These are phyloP conservation scores for Fusarium sp. DNA, from an alignment of 2,329 filamentous ascomycete genomes.

Conservation along the genomic window DNA sequence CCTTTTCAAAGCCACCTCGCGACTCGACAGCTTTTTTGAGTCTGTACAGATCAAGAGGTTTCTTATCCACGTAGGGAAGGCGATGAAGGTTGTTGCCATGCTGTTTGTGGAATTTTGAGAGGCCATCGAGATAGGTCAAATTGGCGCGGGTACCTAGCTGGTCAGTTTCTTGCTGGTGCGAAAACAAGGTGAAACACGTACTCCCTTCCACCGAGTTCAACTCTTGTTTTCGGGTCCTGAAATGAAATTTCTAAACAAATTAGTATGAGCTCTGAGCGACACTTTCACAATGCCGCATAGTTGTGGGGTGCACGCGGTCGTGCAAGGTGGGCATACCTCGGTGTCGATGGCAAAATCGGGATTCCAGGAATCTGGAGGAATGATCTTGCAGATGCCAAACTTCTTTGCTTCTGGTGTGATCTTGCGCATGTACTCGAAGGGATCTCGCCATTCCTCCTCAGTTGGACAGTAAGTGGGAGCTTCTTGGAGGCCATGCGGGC, in stretches of 20 bases:
- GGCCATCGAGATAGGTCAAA: conserved; percentile 93
- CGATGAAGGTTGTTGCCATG: conserved; percentile 94
- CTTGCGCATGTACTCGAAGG: conserved; percentile 92
- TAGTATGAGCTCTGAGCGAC: conserved; percentile 13
- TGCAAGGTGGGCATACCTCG: conserved; percentile 70
- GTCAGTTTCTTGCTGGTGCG: conserved; percentile 48
- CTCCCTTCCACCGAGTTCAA: conserved; percentile 98
- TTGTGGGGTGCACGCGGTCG: conserved; percentile 17
- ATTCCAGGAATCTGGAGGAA: conserved; percentile 94
- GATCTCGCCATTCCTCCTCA: conserved; percentile 94
- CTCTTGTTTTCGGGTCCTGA: conserved; percentile 94
- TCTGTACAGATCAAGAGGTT: conserved; percentile 93
- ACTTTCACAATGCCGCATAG: conserved; percentile 1
- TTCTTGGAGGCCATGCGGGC: conserved; percentile 87
- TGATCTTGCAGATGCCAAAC: conserved; percentile 95
- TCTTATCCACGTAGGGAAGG: conserved; percentile 96
- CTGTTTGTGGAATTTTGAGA: conserved; percentile 96
- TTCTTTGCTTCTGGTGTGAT: conserved; percentile 87
- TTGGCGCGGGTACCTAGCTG: conserved; percentile 88
- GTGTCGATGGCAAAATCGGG: conserved; percentile 97
- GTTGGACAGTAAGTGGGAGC: conserved; percentile 92
- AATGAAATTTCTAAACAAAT: conserved; percentile 84
- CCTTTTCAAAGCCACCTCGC: conserved; percentile 93
- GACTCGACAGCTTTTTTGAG: conserved; percentile 97
- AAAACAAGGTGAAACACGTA: conserved; percentile 60